These are phyloP conservation scores for Thinopyrum elongatum DNA, from an alignment of 176 grass and related monocot species.

Conservation along the genomic window DNA sequence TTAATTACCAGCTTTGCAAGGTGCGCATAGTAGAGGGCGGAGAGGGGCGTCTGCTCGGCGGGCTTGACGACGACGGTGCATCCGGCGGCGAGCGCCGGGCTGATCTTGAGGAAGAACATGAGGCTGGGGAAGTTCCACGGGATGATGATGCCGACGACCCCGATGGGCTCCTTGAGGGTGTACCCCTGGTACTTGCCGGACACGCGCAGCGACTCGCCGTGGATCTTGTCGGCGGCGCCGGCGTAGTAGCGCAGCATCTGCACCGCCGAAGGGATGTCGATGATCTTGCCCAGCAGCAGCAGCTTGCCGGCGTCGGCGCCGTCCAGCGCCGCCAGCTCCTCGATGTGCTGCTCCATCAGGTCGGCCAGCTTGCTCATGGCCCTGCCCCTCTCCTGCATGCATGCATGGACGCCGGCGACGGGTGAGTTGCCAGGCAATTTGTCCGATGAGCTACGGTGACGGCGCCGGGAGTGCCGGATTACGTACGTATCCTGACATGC, in stretches of 20 bases:
- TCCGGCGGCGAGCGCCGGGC: slow-evolving; percentile 74
- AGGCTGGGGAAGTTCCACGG: slow-evolving; percentile 87
- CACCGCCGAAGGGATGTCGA: slow-evolving; percentile 46
- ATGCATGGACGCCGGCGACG: not conserved
- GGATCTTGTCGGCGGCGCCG: slow-evolving; percentile 90
- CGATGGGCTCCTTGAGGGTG: slow-evolving; percentile 86
- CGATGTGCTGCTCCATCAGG: slow-evolving; percentile 63
- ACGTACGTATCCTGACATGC: slow-evolving; percentile 89
- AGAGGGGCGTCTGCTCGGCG: slow-evolving; percentile 86
- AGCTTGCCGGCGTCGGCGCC: slow-evolving; percentile 75
- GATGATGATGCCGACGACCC: slow-evolving; percentile 74
- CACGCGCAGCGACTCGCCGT: slow-evolving; percentile 65
- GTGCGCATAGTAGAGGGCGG: slow-evolving; percentile 66
- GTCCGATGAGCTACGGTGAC: not conserved
- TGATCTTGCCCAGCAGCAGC: slow-evolving; percentile 50
- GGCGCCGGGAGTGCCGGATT: not conserved
- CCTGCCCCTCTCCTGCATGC: slow-evolving; percentile 63
- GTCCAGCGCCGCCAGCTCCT: slow-evolving; percentile 77
- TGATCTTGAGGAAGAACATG: slow-evolving; percentile 86
- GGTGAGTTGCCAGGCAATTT: not conserved
- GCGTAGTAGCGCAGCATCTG: slow-evolving; percentile 92
- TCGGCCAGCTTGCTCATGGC: slow-evolving; percentile 69
- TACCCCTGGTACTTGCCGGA: slow-evolving; percentile 63
- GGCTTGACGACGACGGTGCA: slow-evolving; percentile 92
- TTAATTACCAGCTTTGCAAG: slow-evolving; percentile 53